Evolutionary conservation across 495 filamentous ascomycete species (phyloP), one percentile per base, ranked within the genome.

Genomic region (Polyplosphaeria fusca): DNA sequence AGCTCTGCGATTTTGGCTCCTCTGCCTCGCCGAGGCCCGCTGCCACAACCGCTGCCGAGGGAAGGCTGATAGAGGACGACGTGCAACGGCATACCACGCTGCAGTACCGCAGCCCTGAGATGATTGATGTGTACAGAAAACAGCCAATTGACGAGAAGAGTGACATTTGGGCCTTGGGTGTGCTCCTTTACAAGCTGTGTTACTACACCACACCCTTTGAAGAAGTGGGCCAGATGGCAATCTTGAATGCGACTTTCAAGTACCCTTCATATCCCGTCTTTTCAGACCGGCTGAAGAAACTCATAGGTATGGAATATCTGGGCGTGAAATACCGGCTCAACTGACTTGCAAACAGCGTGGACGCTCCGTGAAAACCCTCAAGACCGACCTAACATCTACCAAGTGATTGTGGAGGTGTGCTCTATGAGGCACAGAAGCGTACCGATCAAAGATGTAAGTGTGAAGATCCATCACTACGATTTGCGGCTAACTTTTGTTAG

Each of bases 171-270:
- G 93, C 93, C 0, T 77, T 98, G 35, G 93, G 93, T 13, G 93
- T 98, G 26, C 77, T 98, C 43, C 76, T 98, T 44, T 98, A 97
- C 77, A 98, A 98, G 77, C 79, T 98, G 49, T 98, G 93, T 75
- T 98, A 97, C 75, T 98, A 97, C 75, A 98, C 94, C 24, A 98
- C 93, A 7, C 93, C 93, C 2, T 98, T 98, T 66, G 93, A 98
- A 72, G 94, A 96, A 52, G 88, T 93, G 63, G 93, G 93, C 18
- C 91, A 95, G 73, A 88, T 97, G 73, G 93, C 93, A n/a, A 98
- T 98, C 61, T 76, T 98, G 37, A 97, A 96, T 67, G 93, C 94
- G 37, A 94, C 81, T 65, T 98, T 87, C 82, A 93, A 89, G 68
- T 97, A 86, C 68, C 94, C 94, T 19, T 76, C 77, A 38, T 88